A percentile compares a stretch with the other conserved stretches of the same genome.
phyloP scores from a whole-genome alignment of 148 eudicot genomes.

The Fallopia convolvulus region DNA sequence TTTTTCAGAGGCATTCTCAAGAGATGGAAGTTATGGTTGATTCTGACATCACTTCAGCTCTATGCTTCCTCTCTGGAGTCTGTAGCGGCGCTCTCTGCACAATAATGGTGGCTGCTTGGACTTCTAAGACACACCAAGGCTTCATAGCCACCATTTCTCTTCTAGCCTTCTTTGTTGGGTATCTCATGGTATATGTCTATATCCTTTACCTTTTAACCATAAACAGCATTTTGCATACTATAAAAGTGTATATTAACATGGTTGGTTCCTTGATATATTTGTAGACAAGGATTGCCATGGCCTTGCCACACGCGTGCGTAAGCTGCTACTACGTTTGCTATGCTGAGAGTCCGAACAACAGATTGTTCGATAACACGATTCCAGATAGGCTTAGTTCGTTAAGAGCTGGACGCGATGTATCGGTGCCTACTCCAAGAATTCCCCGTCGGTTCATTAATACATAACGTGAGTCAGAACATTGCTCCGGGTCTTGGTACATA shows the following conservation, averaged over 20 bases:
- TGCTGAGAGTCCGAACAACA: constrained; percentile 76
- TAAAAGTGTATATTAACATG: not conserved
- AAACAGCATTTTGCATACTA: not conserved
- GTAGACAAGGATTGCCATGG: constrained; percentile 97
- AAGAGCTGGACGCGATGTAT: constrained; percentile 44
- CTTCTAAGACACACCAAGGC: constrained; percentile 42
- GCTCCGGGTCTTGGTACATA: not conserved
- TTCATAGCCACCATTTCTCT: constrained; percentile 77
- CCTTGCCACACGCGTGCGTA: constrained; percentile 93
- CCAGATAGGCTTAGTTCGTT: constrained; percentile 42
- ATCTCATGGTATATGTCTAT: constrained; percentile 68
- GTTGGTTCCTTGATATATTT: not conserved
- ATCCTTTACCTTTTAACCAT: constrained; percentile 9
- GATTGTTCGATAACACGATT: constrained; percentile 63
- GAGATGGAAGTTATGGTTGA: constrained; percentile 69
- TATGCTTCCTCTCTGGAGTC: constrained; percentile 86
- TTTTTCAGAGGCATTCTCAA: constrained; percentile 36
- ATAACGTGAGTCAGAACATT: not conserved
- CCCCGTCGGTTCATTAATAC: constrained; percentile 42
- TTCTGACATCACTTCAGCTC: constrained; percentile 70
- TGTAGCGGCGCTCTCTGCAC: constrained; percentile 90
- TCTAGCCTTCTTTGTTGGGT: constrained; percentile 75
- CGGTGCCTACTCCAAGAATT: constrained; percentile 68
- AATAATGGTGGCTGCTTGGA: constrained; percentile 88
- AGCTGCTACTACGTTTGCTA: constrained; percentile 92